Conservation (phyloP, 1,284 basidiomycete genomes). For the Exsudoporus floridanus region DNA sequence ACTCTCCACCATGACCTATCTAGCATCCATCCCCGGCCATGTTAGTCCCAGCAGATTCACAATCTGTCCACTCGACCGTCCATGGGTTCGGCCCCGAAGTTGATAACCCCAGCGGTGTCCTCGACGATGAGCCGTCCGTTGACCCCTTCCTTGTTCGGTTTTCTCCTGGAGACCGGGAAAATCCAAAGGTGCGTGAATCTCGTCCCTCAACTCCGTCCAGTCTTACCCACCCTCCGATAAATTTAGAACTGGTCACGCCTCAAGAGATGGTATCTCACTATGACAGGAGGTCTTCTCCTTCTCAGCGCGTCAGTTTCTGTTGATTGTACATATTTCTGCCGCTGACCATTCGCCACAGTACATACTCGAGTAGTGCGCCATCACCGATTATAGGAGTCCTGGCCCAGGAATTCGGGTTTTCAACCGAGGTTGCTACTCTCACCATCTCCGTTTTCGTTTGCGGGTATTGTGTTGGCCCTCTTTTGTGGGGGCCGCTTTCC, state of each 20-base stretch:
- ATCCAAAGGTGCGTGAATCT: constrained; percentile 38
- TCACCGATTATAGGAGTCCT: constrained; percentile 49
- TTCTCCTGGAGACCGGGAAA: constrained; percentile 30
- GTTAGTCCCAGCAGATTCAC: constrained; percentile 16
- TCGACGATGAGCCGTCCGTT: constrained; percentile 14
- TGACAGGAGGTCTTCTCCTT: constrained; percentile 58
- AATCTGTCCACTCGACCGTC: constrained; percentile 19
- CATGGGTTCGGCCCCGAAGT: constrained; percentile 15
- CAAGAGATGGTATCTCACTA: constrained; percentile 67
- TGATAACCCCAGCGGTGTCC: constrained; percentile 1
- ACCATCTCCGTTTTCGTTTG: constrained; percentile 55
- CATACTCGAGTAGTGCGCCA: constrained; percentile 63
- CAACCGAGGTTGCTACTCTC: constrained; percentile 50
- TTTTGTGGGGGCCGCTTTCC: constrained; percentile 62
- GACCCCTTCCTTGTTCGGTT: constrained; percentile 37
- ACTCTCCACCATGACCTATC: not conserved
- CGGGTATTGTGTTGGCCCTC: constrained; percentile 59
- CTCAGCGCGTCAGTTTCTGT: constrained; percentile 56
- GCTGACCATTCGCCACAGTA: constrained; percentile 36
- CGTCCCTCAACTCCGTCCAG: not conserved
- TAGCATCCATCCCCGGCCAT: constrained; percentile 6
- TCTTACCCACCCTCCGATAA: not conserved
- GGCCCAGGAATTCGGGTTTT: constrained; percentile 52
- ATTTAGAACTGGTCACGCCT: constrained; percentile 58
- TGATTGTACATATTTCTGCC: not conserved